Percentiles rank a stretch among this genome's conserved stretches.
Evolutionary conservation across 345 rosid species (phyloP).

Genomic region (Eucalyptus pumila): DNA sequence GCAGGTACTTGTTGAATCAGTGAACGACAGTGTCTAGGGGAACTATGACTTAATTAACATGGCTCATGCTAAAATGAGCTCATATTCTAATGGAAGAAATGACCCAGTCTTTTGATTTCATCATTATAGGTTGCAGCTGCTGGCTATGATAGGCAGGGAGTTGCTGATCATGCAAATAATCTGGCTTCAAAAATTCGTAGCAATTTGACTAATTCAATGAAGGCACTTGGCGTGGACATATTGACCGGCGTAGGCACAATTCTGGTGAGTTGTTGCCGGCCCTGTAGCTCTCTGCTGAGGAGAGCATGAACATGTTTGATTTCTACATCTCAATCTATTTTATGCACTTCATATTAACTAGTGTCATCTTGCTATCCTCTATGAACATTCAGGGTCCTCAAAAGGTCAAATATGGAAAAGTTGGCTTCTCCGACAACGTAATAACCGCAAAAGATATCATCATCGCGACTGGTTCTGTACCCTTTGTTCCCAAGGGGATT

Average conservation of each 20-base stretch:
- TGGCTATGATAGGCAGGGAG: constrained; percentile 90
- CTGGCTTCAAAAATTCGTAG: constrained; percentile 83
- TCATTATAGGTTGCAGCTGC: constrained; percentile 74
- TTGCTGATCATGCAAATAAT: constrained; percentile 95
- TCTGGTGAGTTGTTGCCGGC: constrained; percentile 34
- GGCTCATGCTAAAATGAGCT: not conserved
- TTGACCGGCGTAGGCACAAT: constrained; percentile 79
- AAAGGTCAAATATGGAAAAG: constrained; percentile 80
- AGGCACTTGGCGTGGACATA: constrained; percentile 91
- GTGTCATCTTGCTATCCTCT: not conserved
- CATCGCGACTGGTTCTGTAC: constrained; percentile 96
- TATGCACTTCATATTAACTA: not conserved
- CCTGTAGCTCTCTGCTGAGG: not conserved
- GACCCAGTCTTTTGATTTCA: not conserved
- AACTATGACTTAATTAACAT: not conserved
- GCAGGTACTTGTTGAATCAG: constrained; percentile 36
- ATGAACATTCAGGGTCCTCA: constrained; percentile 62
- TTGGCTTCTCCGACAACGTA: constrained; percentile 34
- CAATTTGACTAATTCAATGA: constrained; percentile 89
- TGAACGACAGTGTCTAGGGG: not conserved
- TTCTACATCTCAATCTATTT: not conserved
- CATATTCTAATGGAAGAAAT: not conserved
- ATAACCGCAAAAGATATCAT: constrained; percentile 75
- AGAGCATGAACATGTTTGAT: not conserved
- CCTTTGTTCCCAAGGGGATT: constrained; percentile 97